Conservation (phyloP, 805 yeast species). For the Lipomyces kockii region DNA sequence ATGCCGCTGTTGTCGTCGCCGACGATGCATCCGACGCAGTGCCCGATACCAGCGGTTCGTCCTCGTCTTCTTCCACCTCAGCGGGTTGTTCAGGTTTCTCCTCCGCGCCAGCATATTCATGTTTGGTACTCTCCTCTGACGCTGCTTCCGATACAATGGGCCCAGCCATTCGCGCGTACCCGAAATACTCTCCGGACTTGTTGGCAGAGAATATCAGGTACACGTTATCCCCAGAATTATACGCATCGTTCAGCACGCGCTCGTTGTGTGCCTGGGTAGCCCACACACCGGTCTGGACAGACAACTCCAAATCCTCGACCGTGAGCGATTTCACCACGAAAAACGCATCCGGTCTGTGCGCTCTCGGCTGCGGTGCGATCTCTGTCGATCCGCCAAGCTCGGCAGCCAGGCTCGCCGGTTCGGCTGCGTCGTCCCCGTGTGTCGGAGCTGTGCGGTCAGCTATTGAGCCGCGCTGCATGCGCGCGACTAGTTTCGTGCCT, state of each 20-base stretch:
- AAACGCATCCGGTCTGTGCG: constrained; percentile 40
- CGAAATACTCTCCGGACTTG: constrained; percentile 49
- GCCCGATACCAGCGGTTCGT: background rate
- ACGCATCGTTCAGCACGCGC: constrained; percentile 47
- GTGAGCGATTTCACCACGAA: constrained; percentile 51
- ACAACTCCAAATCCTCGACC: constrained; percentile 46
- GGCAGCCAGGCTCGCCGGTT: background rate
- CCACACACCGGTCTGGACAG: constrained; percentile 46
- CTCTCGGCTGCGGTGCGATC: background rate
- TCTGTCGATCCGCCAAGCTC: background rate
- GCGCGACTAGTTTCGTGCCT: constrained; percentile 46
- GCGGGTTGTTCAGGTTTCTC: background rate
- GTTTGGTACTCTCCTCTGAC: constrained; percentile 10
- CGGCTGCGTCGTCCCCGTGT: background rate
- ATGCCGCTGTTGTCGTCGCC: background rate
- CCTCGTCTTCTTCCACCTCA: constrained; percentile 2
- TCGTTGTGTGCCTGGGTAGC: constrained; percentile 51
- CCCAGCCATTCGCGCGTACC: constrained; percentile 49
- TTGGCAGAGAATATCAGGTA: constrained; percentile 50
- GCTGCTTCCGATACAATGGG: constrained; percentile 35
- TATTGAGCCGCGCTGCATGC: constrained; percentile 36
- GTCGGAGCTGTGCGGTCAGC: constrained; percentile 31
- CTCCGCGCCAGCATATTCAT: background rate
- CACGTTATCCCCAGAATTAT: constrained; percentile 44
- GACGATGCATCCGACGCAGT: constrained; percentile 6